Evolutionary conservation across 2,329 filamentous ascomycete species (phyloP).

Genomic region (Lanzia echinophila): DNA sequence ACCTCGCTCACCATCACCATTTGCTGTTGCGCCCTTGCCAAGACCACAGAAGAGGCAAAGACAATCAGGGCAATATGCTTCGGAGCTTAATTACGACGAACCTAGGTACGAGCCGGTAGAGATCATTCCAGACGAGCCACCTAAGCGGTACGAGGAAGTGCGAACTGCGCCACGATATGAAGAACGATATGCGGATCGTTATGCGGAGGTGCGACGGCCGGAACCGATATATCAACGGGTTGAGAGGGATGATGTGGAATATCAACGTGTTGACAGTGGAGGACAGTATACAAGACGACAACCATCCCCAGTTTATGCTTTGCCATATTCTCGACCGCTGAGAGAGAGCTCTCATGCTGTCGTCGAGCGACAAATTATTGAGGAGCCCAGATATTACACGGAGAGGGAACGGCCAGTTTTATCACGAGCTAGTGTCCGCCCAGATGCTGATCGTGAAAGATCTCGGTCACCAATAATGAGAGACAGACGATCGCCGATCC

Average conservation of each 20-base stretch:
- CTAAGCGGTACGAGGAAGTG: constrained; percentile 18
- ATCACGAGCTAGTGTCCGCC: constrained; percentile 42
- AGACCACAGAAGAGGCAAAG: constrained; percentile 52
- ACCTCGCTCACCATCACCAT: constrained; percentile 56
- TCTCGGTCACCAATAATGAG: constrained; percentile 43
- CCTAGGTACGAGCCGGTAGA: constrained; percentile 36
- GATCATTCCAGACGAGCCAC: constrained; percentile 13
- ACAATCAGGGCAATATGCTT: constrained; percentile 38
- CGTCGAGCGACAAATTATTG: constrained; percentile 22
- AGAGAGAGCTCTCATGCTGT: constrained; percentile 24
- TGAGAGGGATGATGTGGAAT: constrained; percentile 25
- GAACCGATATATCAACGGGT: constrained; percentile 22
- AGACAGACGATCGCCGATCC: constrained; percentile 39
- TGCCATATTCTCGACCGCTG: constrained; percentile 23
- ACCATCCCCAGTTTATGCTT: constrained; percentile 25
- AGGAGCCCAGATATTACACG: constrained; percentile 37
- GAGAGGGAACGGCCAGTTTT: constrained; percentile 32
- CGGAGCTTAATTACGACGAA: constrained; percentile 39
- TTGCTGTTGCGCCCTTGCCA: constrained; percentile 45
- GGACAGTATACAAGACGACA: constrained; percentile 20
- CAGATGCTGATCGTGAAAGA: constrained; percentile 42
- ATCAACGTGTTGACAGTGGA: constrained; percentile 16
- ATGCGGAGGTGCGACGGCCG: constrained; percentile 21
- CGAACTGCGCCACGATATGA: constrained; percentile 19
- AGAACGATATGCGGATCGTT: constrained; percentile 18